Conservation (phyloP, 2,329 filamentous ascomycete species). For the Pestalotiopsis sp. region DNA sequence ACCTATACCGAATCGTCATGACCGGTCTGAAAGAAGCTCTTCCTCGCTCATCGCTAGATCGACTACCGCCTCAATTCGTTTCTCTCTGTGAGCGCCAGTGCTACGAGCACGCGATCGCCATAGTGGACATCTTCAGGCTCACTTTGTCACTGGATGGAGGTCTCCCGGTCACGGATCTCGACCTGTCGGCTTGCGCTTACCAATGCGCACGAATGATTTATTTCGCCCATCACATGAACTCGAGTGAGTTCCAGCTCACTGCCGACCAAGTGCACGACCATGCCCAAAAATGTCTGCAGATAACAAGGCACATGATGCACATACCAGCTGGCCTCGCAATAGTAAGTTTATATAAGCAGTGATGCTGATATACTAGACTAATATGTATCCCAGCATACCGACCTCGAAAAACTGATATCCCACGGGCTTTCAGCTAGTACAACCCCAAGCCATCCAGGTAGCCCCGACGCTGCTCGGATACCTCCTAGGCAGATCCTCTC, state of each 20-base stretch:
- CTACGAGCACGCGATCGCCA: slow-evolving; percentile 55
- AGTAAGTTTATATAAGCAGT: slow-evolving; percentile 31
- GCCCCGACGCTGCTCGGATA: slow-evolving; percentile 23
- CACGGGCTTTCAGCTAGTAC: slow-evolving; percentile 39
- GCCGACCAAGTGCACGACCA: slow-evolving; percentile 50
- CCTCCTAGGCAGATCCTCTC: slow-evolving; percentile 26
- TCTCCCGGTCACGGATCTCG: slow-evolving; percentile 55
- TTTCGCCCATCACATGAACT: slow-evolving; percentile 49
- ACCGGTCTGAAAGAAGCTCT: slow-evolving; percentile 54
- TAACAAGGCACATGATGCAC: slow-evolving; percentile 52
- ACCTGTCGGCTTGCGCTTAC: slow-evolving; percentile 57
- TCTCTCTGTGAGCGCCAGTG: slow-evolving; percentile 52
- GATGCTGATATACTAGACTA: slow-evolving; percentile 7
- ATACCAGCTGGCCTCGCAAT: slow-evolving; percentile 53
- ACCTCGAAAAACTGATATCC: slow-evolving; percentile 53
- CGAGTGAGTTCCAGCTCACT: slow-evolving; percentile 43
- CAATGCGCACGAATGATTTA: slow-evolving; percentile 56
- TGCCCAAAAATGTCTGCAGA: slow-evolving; percentile 50
- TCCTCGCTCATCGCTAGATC: slow-evolving; percentile 42
- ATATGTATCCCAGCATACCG: slow-evolving; percentile 35
- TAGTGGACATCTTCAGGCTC: slow-evolving; percentile 56
- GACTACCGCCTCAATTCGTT: slow-evolving; percentile 50
- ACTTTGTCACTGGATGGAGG: slow-evolving; percentile 52
- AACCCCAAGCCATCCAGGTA: slow-evolving; percentile 32
- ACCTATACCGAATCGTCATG: slow-evolving; percentile 56